Conservation (phyloP, 352 stramenopile genomes). For the Phytophthora ramorum region DNA sequence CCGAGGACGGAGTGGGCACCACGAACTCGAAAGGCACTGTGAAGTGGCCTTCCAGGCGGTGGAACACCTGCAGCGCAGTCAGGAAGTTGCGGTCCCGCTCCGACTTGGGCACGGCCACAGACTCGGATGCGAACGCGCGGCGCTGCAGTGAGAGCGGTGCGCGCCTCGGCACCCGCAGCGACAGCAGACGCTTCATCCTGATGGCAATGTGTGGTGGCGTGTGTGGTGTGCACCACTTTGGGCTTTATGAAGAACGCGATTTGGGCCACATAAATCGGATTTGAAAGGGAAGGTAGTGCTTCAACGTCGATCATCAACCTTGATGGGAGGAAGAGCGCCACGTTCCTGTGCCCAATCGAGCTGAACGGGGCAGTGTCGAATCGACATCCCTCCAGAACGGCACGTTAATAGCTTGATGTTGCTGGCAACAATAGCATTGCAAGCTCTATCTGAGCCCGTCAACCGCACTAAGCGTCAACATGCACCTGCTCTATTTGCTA, state of each 20-base stretch:
- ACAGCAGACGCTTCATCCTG: slow-evolving; percentile 29
- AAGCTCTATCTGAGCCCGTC: no score
- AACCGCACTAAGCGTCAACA: no score
- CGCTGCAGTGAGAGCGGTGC: slow-evolving; percentile 4
- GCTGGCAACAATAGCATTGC: no score
- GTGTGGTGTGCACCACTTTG: slow-evolving; percentile 9
- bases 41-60: slow-evolving; percentile 72
- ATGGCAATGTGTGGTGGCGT: slow-evolving; percentile 12
- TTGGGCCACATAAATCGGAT: not conserved
- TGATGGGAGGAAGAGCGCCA: slow-evolving; percentile 12
- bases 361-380: no score
- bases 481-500: no score
- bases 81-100: slow-evolving; percentile 64
- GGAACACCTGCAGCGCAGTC: slow-evolving; percentile 53
- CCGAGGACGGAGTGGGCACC: slow-evolving; percentile 37
- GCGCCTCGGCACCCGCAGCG: slow-evolving; percentile 1
- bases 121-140: not conserved
- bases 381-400: no score
- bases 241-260: not conserved
- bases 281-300: not conserved
- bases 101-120: slow-evolving; percentile 27
- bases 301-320: not conserved
- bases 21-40: slow-evolving; percentile 68
- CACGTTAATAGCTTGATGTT: no score
- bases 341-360: no score